Base-by-base conservation (phyloP, 805 yeast genomes). In the Metschnikowia amazonensis region DNA sequence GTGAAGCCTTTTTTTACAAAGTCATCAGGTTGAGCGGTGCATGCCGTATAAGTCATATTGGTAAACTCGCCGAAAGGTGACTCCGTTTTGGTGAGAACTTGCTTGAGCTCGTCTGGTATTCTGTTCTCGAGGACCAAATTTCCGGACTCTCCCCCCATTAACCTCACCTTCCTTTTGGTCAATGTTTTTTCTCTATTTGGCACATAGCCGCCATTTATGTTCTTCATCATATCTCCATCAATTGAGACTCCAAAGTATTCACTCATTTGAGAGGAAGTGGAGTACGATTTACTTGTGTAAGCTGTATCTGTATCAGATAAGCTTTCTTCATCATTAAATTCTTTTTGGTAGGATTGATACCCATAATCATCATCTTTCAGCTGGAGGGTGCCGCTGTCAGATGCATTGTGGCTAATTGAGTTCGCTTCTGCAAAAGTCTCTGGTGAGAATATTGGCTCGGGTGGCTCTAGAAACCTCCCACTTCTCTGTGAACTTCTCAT, bases 41-140 rank as follows among this genome's bases (percentile, higher is more conserved):
- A 90, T 0, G 99, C 99, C 0, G 98, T 88, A 65, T 94, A 94
- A 54, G 97, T 82, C 97, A 94, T 90, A 66, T 88, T 88, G 13
- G 94, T 83, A 63, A 89, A 94, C 65, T 94, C 99, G 45, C 94
- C 96, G 52, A 84, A 83, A 1, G 74, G 74, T 1, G 74, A 68
- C 52, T 88, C 95, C 39, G 94, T 80, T 56, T 89, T 75, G 4
- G 97, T 95, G 45, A 95, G 69, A 53, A 89, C 90, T 50, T 86
- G 82, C 55, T 83, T 80, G 47, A 94, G 74, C 50, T 90, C 94
- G 20, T 89, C 82, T 11, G 99, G 98, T 40, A 94, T 84, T 3
- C 98, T 96, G 58, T 95, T 92, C 62, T 94, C 97, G 45, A 94
- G 74, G 10, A 90, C 89, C 62, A 94, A 77, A 57, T 92, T 81